Evolutionary conservation across 768 basidiomycete species (phyloP).

Genomic region (Amanita inopinata): DNA sequence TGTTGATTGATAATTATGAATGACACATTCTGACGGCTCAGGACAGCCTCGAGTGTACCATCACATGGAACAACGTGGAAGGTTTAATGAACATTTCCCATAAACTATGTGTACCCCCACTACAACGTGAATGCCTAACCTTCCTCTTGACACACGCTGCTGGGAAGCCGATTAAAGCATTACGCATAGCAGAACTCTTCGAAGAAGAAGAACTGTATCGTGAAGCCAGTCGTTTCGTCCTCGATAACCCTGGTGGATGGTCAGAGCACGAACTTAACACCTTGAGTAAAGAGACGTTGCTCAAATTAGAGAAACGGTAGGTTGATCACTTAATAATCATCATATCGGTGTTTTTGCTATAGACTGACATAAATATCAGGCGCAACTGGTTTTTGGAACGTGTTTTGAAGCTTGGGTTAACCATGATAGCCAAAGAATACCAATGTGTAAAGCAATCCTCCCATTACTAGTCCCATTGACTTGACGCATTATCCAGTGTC

Average conservation of each 20-base stretch:
- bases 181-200: conserved; percentile 86
- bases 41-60: conserved; percentile 75
- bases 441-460: conserved; percentile 58
- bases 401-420: conserved; percentile 82
- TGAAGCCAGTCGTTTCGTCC: conserved; percentile 84
- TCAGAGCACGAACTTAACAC: conserved; percentile 72
- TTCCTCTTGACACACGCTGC: conserved; percentile 92
- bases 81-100: conserved; percentile 85
- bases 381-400: conserved; percentile 95
- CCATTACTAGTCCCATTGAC: neutral
- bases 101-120: conserved; percentile 75
- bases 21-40: conserved; percentile 5
- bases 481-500: conserved; percentile 38
- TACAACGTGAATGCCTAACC: conserved; percentile 74
- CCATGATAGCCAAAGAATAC: conserved; percentile 86
- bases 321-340: neutral
- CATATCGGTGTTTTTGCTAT: neutral
- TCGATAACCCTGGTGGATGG: conserved; percentile 89
- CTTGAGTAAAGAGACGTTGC: conserved; percentile 68
- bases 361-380: conserved; percentile 29
- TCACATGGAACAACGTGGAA: conserved; percentile 93
- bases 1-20: neutral
- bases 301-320: conserved; percentile 84
- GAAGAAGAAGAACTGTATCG: conserved; percentile 85
- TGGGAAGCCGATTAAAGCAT: conserved; percentile 85